Conservation (phyloP, 1,284 basidiomycete species). For the Leccinum solheimii region DNA sequence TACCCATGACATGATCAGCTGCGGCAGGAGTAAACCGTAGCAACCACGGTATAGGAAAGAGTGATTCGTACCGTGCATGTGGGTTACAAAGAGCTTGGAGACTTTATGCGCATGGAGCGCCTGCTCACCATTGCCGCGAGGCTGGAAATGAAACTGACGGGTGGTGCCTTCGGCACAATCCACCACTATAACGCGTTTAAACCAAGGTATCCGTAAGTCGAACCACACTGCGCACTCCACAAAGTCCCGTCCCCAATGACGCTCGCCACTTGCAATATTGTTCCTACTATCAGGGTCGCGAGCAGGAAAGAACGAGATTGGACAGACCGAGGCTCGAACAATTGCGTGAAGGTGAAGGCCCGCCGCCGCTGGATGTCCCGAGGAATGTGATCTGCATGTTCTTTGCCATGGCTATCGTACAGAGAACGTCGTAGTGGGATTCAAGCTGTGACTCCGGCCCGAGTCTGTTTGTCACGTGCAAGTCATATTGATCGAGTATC, state of each 20-base stretch:
- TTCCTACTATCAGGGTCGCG: conserved; percentile 2
- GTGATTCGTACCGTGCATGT: conserved; percentile 67
- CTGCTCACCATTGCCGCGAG: conserved; percentile 31
- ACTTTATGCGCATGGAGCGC: conserved; percentile 56
- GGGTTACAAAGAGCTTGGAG: conserved; percentile 81
- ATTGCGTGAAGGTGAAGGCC: conserved; percentile 65
- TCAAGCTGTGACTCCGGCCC: neutral
- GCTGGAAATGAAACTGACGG: conserved; percentile 56
- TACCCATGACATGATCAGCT: conserved; percentile 84
- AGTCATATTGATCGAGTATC: conserved; percentile 2
- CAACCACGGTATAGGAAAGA: conserved; percentile 25
- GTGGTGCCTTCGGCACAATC: conserved; percentile 88
- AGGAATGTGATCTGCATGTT: conserved; percentile 59
- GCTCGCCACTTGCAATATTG: conserved; percentile 44
- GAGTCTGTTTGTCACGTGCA: conserved; percentile 17
- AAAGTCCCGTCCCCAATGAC: conserved; percentile 53
- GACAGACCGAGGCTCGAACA: conserved; percentile 59
- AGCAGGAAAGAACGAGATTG: neutral
- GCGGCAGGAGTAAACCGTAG: conserved; percentile 7
- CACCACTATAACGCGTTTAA: conserved; percentile 56
- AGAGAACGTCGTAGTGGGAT: neutral
- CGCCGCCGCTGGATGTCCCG: conserved; percentile 73
- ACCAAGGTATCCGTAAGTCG: conserved; percentile 8
- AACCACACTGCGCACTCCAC: conserved; percentile 54
- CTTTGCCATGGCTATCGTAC: conserved; percentile 18